Conservation (phyloP, 2,329 filamentous ascomycete genomes). For the Coleophoma crateriformis region DNA sequence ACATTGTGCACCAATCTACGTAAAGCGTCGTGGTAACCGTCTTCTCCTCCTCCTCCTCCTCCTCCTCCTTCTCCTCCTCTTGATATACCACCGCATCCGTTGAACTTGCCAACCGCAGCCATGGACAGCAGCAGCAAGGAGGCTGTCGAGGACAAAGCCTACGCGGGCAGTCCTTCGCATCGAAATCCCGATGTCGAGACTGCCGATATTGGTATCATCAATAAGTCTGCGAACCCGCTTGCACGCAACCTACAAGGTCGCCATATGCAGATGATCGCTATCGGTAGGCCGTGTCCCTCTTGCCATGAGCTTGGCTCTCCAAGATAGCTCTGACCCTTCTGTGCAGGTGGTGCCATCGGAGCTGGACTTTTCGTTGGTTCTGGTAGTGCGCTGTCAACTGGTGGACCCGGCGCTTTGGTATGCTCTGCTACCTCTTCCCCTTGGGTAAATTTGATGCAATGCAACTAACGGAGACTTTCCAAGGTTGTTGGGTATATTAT, state of each 20-base stretch:
- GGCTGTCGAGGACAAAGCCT: not conserved
- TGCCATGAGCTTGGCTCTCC: not conserved
- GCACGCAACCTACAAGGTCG: not conserved
- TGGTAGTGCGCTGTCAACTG: slow-evolving; percentile 29
- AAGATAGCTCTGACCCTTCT: not conserved
- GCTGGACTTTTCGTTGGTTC: slow-evolving; percentile 39
- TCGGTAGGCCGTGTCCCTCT: not conserved
- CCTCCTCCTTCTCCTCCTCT: not conserved
- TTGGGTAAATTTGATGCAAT: not conserved
- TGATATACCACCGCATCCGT: not conserved
- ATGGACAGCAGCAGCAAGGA: not conserved
- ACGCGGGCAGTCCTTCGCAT: not conserved
- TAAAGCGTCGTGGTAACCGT: not conserved
- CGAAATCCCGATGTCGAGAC: not conserved
- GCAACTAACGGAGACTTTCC: not conserved
- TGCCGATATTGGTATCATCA: not conserved
- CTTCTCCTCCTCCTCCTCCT: not conserved
- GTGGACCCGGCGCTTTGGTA: slow-evolving; percentile 19
- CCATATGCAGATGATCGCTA: slow-evolving; percentile 4
- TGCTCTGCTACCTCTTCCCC: not conserved
- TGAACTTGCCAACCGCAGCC: not conserved
- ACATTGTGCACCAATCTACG: not conserved
- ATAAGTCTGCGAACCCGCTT: not conserved
- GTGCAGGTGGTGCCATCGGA: slow-evolving; percentile 33
- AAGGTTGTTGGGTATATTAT: slow-evolving; percentile 44